Evolutionary conservation across 768 basidiomycete species (phyloP).

Genomic region (Crassisporium funariophilum): DNA sequence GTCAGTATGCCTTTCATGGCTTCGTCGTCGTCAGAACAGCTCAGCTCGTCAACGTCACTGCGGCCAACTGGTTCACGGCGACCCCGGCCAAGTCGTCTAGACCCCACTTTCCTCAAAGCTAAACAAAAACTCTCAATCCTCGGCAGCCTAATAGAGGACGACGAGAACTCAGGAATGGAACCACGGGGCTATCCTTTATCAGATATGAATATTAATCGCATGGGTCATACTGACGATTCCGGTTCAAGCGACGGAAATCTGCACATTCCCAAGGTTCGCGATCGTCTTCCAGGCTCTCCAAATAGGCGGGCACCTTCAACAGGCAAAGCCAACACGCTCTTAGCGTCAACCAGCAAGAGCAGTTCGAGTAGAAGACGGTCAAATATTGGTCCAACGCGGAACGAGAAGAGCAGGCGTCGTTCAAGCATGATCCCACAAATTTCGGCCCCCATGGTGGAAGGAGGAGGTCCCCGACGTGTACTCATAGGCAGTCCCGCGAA

Average conservation of each 20-base stretch:
- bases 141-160: constrained; percentile 70
- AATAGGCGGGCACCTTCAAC: constrained; percentile 54
- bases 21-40: constrained; percentile 38
- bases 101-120: constrained; percentile 67
- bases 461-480: constrained; percentile 27
- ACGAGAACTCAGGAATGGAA: constrained; percentile 53
- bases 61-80: constrained; percentile 39
- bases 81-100: constrained; percentile 66
- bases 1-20: constrained; percentile 56
- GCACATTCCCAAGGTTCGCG: constrained; percentile 42
- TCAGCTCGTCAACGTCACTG: constrained; percentile 31
- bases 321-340: constrained; percentile 32
- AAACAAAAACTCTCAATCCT: constrained; percentile 46
- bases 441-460: constrained; percentile 45
- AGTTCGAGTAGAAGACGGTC: constrained; percentile 50
- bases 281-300: constrained; percentile 44
- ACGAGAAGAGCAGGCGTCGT: constrained; percentile 70
- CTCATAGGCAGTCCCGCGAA: constrained; percentile 26
- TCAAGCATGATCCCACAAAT: constrained; percentile 83
- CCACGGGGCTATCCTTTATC: constrained; percentile 48
- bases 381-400: constrained; percentile 73
- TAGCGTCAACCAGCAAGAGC: constrained; percentile 27
- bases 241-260: constrained; percentile 30
- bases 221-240: constrained; percentile 34
- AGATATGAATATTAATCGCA: constrained; percentile 68